Evolutionary conservation across 179 eudicot species (phyloP), one percentile per base, ranked within the genome.

Genomic region (Pouteria campechiana): DNA sequence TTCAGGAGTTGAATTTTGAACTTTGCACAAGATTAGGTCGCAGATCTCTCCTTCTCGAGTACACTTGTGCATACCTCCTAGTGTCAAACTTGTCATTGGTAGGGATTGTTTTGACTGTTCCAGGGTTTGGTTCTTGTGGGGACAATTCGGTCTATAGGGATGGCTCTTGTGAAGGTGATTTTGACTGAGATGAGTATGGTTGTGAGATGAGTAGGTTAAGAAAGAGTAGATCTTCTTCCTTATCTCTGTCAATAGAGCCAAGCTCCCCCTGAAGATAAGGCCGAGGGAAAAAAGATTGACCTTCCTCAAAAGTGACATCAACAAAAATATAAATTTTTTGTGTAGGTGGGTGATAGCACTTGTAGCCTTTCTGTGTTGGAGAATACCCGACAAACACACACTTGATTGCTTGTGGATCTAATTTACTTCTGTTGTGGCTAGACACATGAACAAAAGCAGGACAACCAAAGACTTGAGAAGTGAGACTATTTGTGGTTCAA

Each of bases 241-340:
- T 40, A 40, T 40, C 44, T 40, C n/a, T n/a, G n/a, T 3, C 46
- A 15, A 16, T 17, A 8, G 43, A 39, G 11, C 3, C 22, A n/a
- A n/a, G n/a, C 43, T 39, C 25, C 43, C 25, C 43, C 17, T 24
- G 31, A 41, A 22, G 46, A 41, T 41, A 41, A 41, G 46, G 46
- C n/a, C n/a, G n/a, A n/a, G n/a, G n/a, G n/a, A n/a, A n/a, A n/a
- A n/a, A n/a, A n/a, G n/a, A n/a, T n/a, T n/a, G n/a, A n/a, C n/a
- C n/a, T n/a, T n/a, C n/a, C n/a, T n/a, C n/a, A n/a, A n/a, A n/a
- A n/a, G n/a, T n/a, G n/a, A n/a, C n/a, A n/a, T n/a, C n/a, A n/a
- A n/a, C n/a, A n/a, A n/a, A n/a, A n/a, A n/a, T n/a, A n/a, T n/a
- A n/a, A n/a, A n/a, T n/a, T n/a, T n/a, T n/a, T n/a, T n/a, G n/a